A percentile compares a stretch with the other conserved stretches of the same genome.
Evolutionary conservation across 106 monocot genomes (phyloP).

Genomic region (Apostasia shenzhenica): DNA sequence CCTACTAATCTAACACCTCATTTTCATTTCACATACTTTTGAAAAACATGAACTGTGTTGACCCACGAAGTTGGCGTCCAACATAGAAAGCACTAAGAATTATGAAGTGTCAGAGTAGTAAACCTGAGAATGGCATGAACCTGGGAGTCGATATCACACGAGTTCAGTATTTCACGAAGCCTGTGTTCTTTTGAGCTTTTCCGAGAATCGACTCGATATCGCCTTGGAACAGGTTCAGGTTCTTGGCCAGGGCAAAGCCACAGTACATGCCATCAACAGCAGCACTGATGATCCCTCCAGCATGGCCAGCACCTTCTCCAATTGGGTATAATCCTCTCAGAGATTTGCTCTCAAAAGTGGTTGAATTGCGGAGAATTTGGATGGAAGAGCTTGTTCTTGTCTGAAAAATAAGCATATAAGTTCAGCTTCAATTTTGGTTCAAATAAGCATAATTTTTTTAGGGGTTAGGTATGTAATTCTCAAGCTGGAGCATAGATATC

Average conservation of each 20-base stretch:
- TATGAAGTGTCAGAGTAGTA: too few species aligned
- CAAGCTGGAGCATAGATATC: too few species aligned
- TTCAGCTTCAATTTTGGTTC: too few species aligned
- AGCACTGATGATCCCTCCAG: slow-evolving; percentile 90
- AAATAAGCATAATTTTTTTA: too few species aligned
- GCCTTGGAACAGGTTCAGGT: slow-evolving; percentile 43
- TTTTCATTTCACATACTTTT: too few species aligned
- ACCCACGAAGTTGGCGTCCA: too few species aligned
- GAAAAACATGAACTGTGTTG: too few species aligned
- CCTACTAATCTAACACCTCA: too few species aligned
- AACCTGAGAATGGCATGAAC: too few species aligned
- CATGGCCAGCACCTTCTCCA: slow-evolving; percentile 96
- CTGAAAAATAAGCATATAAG: slow-evolving; percentile 29
- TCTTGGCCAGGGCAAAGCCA: slow-evolving; percentile 83
- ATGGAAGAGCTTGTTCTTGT: slow-evolving; percentile 88
- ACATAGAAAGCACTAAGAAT: too few species aligned
- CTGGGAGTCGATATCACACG: neutral
- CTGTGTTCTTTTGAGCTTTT: slow-evolving; percentile 61
- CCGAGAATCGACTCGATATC: slow-evolving; percentile 59
- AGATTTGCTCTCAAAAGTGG: slow-evolving; percentile 80
- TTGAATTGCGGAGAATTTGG: slow-evolving; percentile 54
- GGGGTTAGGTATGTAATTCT: too few species aligned
- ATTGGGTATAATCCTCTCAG: slow-evolving; percentile 67
- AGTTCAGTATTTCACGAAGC: slow-evolving; percentile 67
- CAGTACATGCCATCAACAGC: slow-evolving; percentile 95